phyloP scores from a whole-genome alignment of 306 rosid genomes.

The Trifolium pratense region DNA sequence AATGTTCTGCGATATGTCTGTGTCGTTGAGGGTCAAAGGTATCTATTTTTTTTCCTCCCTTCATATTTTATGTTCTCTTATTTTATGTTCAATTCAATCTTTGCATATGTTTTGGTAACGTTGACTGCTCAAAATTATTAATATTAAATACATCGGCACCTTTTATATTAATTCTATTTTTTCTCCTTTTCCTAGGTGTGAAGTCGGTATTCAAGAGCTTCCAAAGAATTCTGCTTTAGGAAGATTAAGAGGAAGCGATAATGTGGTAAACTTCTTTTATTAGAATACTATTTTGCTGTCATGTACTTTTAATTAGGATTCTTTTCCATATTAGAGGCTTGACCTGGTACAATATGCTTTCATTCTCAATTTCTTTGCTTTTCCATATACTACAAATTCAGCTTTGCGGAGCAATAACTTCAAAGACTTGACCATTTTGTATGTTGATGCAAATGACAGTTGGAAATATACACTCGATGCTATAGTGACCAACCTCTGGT shows the following conservation, averaged over 20 bases:
- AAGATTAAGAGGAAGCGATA: slow-evolving; percentile 96
- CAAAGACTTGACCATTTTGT: slow-evolving; percentile 20
- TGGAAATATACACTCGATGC: slow-evolving; percentile 86
- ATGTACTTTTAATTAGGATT: neutral
- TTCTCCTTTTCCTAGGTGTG: slow-evolving; percentile 56
- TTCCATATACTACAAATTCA: neutral
- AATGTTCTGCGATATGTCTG: slow-evolving; percentile 90
- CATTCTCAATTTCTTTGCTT: slow-evolving; percentile 1
- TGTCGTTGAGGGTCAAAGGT: slow-evolving; percentile 71
- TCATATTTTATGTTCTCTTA: slow-evolving; percentile 20
- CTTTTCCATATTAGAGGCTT: slow-evolving; percentile 2
- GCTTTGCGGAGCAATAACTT: neutral
- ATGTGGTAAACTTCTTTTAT: slow-evolving; percentile 65
- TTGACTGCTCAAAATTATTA: slow-evolving; percentile 1
- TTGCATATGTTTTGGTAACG: neutral
- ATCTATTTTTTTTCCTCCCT: slow-evolving; percentile 33
- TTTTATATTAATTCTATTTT: slow-evolving; percentile 8
- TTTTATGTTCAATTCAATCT: slow-evolving; percentile 2
- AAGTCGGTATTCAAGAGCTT: slow-evolving; percentile 91
- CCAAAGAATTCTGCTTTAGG: slow-evolving; percentile 79
- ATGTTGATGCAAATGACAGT: slow-evolving; percentile 57
- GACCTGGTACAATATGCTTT: neutral
- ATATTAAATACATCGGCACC: neutral
- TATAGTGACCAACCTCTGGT: slow-evolving; percentile 78
- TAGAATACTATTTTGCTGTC: slow-evolving; percentile 1